These are phyloP conservation scores for Passiflora organensis DNA, from an alignment of 345 rosid species.

Conservation along the genomic window DNA sequence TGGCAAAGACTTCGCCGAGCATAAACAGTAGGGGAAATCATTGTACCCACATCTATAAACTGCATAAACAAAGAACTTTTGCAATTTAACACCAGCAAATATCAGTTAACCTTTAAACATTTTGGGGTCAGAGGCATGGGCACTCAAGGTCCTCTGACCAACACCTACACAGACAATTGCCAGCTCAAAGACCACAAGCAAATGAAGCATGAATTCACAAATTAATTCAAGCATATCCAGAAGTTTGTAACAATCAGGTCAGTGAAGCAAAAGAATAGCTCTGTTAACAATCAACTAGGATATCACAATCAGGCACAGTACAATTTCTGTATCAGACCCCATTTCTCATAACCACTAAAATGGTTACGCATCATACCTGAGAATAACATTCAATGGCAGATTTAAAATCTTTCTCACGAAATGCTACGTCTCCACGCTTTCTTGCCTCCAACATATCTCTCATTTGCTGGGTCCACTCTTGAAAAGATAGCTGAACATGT, in stretches of 20 bases:
- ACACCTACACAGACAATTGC: background rate
- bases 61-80: constrained; percentile 20
- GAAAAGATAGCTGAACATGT: constrained; percentile 64
- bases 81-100: background rate
- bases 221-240: background rate
- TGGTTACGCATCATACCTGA: constrained; percentile 46
- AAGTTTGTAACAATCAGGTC: background rate
- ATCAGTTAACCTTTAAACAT: background rate
- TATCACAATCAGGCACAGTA: background rate
- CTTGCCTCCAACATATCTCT: constrained; percentile 86
- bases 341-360: background rate
- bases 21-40: constrained; percentile 81
- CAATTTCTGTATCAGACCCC: background rate
- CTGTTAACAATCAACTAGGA: background rate
- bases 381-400: constrained; percentile 76
- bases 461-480: constrained; percentile 93
- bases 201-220: background rate
- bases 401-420: constrained; percentile 57
- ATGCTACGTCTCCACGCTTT: constrained; percentile 80
- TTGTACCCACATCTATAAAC: constrained; percentile 82
- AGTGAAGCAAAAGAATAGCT: background rate
- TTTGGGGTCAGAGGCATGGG: background rate
- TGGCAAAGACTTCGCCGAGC: constrained; percentile 73
- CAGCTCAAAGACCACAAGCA: too few relatives aligned
- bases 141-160: background rate